Base-by-base conservation (phyloP, 768 basidiomycete genomes). In the Cystobasidium tubakii region DNA sequence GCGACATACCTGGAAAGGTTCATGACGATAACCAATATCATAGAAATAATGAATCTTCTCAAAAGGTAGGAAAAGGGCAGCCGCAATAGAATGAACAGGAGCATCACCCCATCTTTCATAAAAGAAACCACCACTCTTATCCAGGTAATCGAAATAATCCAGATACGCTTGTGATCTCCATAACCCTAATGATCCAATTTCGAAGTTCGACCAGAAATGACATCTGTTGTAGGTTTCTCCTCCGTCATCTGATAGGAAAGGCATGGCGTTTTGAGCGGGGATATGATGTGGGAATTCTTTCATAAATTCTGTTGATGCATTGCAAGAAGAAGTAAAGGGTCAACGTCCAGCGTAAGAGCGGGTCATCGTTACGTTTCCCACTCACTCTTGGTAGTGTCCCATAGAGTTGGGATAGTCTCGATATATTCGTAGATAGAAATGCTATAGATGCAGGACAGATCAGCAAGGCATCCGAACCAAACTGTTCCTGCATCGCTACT, bases 81-180 rank as follows among this genome's bases (percentile, higher is more conserved):
- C 93, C 42, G 90, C 95, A 73, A 97, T 92, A 67, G 88, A 90
- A 79, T 92, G 91, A 9, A 92, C 87, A 0, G 90, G 90, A 0
- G 95, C 95, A 82, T 96, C 94, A 63, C 95, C 95, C 92, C 92
- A 92, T 39, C 91, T 87, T 86, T 91, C 83, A 75, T 83, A 84
- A 77, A 83, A 83, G 79, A 84, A 84, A 13, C 82, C 83, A 60
- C 82, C 82, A 43, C 36, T 31, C 53, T 74, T 66, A 50, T 65
- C 63, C 31, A 64, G 84, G 80, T 86, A 86, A 54, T 92, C 88
- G 77, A 94, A 95, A 83, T 87, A 95, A 76, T 88, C 86, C 73
- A 83, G 83, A 80, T 96, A 96, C 1, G 88, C 87, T 74, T 92
- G 88, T 17, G 88, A 82, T 77, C 92, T 84, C 90, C 90, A 93